These are phyloP conservation scores for Macaranga tanarius DNA, from an alignment of 441 rosid species.

Conservation along the genomic window DNA sequence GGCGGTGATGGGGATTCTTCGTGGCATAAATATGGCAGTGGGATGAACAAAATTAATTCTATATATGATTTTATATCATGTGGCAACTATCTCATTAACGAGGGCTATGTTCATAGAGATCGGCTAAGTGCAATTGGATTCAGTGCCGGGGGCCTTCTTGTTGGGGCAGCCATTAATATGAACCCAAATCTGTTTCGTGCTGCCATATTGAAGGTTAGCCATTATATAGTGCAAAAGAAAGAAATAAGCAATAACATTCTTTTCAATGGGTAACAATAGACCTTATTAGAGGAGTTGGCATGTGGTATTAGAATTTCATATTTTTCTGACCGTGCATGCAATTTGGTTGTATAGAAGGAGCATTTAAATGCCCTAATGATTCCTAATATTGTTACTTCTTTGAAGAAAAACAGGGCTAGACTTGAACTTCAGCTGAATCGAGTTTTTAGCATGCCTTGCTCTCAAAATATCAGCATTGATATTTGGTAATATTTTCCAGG, in stretches of 20 bases:
- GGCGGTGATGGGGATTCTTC: constrained; percentile 69
- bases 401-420: not conserved
- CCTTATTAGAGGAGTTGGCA: not conserved
- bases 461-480: constrained; percentile 9
- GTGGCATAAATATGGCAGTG: constrained; percentile 82
- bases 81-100: constrained; percentile 54
- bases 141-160: constrained; percentile 84
- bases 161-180: constrained; percentile 73
- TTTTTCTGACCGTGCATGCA: not conserved
- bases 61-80: constrained; percentile 67
- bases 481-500: constrained; percentile 41
- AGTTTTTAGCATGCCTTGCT: not conserved
- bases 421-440: not conserved
- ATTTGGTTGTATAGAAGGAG: not conserved
- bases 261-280: not conserved
- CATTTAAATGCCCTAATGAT: not conserved
- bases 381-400: too few relatives aligned
- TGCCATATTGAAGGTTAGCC: constrained; percentile 70
- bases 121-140: constrained; percentile 65
- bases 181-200: constrained; percentile 62
- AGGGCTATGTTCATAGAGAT: constrained; percentile 65
- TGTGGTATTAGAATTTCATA: not conserved
- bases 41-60: constrained; percentile 62
- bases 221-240: not conserved
- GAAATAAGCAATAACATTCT: not conserved